Evolutionary conservation across 768 basidiomycete genomes (phyloP).

Genomic region (Kwoniella sp.): DNA sequence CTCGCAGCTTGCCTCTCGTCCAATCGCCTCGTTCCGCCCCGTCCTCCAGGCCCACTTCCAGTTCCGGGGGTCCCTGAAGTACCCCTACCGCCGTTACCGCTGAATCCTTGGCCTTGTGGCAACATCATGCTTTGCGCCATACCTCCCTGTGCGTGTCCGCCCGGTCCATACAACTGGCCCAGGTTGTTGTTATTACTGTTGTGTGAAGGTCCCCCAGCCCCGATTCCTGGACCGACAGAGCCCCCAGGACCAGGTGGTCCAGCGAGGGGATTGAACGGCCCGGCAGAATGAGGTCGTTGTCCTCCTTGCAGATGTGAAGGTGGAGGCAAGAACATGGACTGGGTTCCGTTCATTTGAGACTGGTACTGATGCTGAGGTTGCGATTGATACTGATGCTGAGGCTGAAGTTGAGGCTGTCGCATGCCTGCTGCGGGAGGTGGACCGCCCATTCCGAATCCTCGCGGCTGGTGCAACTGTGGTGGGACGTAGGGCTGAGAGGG

Average conservation of each 20-base stretch:
- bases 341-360: constrained; percentile 15
- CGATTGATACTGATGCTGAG: constrained; percentile 3
- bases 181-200: too few species aligned
- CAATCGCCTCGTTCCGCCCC: constrained; percentile 32
- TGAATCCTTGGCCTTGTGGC: constrained; percentile 25
- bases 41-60: constrained; percentile 28
- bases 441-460: neutral
- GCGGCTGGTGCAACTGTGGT: neutral
- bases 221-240: constrained; percentile 35
- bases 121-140: constrained; percentile 50
- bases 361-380: neutral
- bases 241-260: constrained; percentile 18
- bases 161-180: constrained; percentile 18
- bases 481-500: too few species aligned
- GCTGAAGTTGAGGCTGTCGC: constrained; percentile 4
- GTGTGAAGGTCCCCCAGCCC: too few species aligned
- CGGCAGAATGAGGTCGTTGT: constrained; percentile 12
- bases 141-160: neutral
- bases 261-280: constrained; percentile 1
- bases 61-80: constrained; percentile 1
- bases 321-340: constrained; percentile 48
- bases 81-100: neutral
- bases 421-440: neutral
- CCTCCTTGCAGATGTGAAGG: constrained; percentile 9
- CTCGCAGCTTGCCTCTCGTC: constrained; percentile 51